Evolutionary conservation across 164 flowering plant species (phyloP), one percentile per base, ranked within the genome.

Genomic region (Malania oleifera): DNA sequence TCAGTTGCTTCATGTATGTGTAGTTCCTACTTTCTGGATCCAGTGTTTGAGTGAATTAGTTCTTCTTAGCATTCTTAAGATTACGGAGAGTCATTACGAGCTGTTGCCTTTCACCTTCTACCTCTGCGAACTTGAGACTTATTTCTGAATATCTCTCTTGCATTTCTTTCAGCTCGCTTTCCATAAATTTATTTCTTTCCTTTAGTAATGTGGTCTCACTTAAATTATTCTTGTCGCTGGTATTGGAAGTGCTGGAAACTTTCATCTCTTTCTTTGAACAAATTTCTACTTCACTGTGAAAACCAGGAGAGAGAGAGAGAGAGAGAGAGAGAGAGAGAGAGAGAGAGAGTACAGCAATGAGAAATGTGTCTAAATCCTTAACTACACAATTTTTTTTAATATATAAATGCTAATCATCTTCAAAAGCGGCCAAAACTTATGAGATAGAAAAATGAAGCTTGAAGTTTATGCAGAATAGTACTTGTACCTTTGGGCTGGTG

Each of bases 61-160:
- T 66, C 79, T 78, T 87, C 70, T 56, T 85, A 34, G 75, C 54
- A 69, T 82, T 89, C 71, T 82, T 82, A 19, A 89, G 79, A 64
- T 76, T 82, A 12, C 96, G 91, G 11, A 92, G 52, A 5, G 73
- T 79, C 97, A 93, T 93, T 17, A 86, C 87, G 37, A 93, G 96
- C 70, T 75, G 61, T 68, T 89, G 97, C 61, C 98, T 76, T 78
- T 93, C 97, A 11, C 96, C 96, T 71, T 93, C 98, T 19, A 92
- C 96, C 73, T 89, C 98, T 46, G 96, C 98, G 69, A 92, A 92
- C 63, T 74, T 87, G 67, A 93, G 87, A 69, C 98, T 93, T 67
- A 84, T 78, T 46, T 81, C 97, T 56, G 97, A 93, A 60, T 93
- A 93, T 72, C 96, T 83, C 68, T 74, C 87, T 62, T 86, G 96